Conservation (phyloP, 2,329 filamentous ascomycete species). For the Penicillium sumatraense region DNA sequence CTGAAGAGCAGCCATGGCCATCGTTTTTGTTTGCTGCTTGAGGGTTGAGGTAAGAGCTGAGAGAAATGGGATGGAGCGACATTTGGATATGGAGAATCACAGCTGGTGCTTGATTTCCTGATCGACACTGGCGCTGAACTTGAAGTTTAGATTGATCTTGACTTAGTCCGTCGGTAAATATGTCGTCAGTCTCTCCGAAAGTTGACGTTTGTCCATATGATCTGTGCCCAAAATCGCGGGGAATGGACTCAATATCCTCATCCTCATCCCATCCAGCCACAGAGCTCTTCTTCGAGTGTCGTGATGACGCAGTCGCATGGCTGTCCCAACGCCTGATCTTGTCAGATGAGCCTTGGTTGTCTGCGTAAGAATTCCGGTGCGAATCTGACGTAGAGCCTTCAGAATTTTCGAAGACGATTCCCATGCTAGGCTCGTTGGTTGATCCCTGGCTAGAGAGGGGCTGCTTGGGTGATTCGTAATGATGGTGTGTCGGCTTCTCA, state of each 20-base stretch:
- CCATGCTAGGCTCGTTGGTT: constrained; percentile 37
- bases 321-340: constrained; percentile 33
- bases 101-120: constrained; percentile 35
- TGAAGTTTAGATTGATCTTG: constrained; percentile 40
- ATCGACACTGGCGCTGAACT: constrained; percentile 28
- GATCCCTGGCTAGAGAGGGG: constrained; percentile 18
- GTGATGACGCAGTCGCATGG: constrained; percentile 46
- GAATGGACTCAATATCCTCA: constrained; percentile 55
- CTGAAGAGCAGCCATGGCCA: constrained; percentile 18
- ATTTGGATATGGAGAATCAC: constrained; percentile 70
- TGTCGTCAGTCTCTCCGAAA: constrained; percentile 40
- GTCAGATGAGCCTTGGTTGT: constrained; percentile 25
- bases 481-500: constrained; percentile 5
- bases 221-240: constrained; percentile 43
- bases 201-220: constrained; percentile 40
- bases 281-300: constrained; percentile 46
- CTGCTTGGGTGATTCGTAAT: constrained; percentile 21
- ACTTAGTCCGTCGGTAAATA: constrained; percentile 48
- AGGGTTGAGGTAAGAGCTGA: constrained; percentile 62
- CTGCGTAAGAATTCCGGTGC: constrained; percentile 22
- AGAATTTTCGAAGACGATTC: constrained; percentile 48
- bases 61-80: constrained; percentile 66
- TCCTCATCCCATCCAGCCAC: constrained; percentile 47
- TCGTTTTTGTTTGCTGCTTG: constrained; percentile 27
- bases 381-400: constrained; percentile 30